Evolutionary conservation across 2,329 filamentous ascomycete species (phyloP), one percentile per base, ranked within the genome.

Genomic region (Aspergillus sp.): DNA sequence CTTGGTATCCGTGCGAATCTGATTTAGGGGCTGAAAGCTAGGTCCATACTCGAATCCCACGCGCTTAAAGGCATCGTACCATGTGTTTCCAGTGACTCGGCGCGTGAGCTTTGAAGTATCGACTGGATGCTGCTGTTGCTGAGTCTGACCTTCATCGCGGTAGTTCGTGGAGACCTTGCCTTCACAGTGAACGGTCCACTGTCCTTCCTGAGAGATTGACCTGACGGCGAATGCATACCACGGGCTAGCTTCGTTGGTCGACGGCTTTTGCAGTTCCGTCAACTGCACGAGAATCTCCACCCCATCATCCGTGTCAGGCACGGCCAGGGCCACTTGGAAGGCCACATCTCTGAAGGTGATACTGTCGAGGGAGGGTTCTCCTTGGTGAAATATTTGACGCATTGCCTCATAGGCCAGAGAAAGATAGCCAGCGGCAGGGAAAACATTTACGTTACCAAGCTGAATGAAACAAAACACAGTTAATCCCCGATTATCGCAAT

Each of bases 391-490:
- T 7, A 52, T 6, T 42, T 57, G 52, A 4, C 27, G 29, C 2
- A 51, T 36, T 1, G 61, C 64, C 43, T 66, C 61, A 1, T 59
- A 50, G 3, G 53, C 57, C 51, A 64, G 61, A 4, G 46, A 42
- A 8, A 67, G 41, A 34, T 59, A 58, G 1, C 58, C 64, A 1
- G 62, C 60, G 1, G 49, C 57, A 2, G 65, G 64, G 28, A 59
- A 65, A 0, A 66, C 36, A 3, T 54, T 47, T 2, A 43, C 48
- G 1, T 44, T 48, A 10, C 53, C 48, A 4, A 66, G 30, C 30
- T 33, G 30, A 9, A 33, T 33, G 9, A 33, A 9, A 33, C 6
- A 9, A 7, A 7, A 33, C 6, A 35, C n/a, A 10, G 9, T 10
- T n/a, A 35, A 10, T n/a, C 7, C 4, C 30, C 30, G 3, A 32